A percentile compares a stretch with the other conserved stretches of the same genome.
phyloP scores from a whole-genome alignment of 129 eudicot genomes.

The Tagetes erecta region DNA sequence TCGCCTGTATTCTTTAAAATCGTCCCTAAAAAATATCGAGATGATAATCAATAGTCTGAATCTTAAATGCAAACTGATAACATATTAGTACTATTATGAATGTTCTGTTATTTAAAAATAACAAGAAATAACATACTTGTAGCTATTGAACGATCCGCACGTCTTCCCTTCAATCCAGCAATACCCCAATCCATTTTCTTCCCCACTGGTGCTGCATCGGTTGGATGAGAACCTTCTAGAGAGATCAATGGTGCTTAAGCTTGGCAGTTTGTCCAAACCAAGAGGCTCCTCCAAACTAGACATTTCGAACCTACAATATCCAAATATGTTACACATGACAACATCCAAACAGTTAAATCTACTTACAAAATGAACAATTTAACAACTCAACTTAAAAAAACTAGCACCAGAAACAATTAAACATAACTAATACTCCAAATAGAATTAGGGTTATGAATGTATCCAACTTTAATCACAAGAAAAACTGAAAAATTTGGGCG shows the following conservation, averaged over 20 bases:
- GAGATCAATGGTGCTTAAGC: slow-evolving; percentile 72
- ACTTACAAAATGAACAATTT: not conserved
- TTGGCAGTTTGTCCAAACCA: slow-evolving; percentile 80
- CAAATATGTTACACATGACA: not conserved
- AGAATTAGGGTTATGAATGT: slow-evolving; percentile 1
- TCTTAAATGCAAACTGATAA: not conserved
- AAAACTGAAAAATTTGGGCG: not conserved
- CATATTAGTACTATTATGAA: not conserved
- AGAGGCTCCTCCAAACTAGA: slow-evolving; percentile 94
- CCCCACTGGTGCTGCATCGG: slow-evolving; percentile 77
- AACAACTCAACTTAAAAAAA: not conserved
- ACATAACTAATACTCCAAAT: not conserved
- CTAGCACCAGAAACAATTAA: not conserved
- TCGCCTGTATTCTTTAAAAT: slow-evolving; percentile 50
- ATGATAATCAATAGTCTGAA: not conserved
- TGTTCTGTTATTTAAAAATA: not conserved
- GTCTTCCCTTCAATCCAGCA: slow-evolving; percentile 72
- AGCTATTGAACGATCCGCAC: slow-evolving; percentile 68
- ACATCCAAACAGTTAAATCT: not conserved
- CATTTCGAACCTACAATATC: slow-evolving; percentile 37
- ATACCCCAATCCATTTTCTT: slow-evolving; percentile 65
- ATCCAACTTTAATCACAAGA: not conserved
- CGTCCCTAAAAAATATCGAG: slow-evolving; percentile 52
- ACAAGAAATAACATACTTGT: slow-evolving; percentile 49
- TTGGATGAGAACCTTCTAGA: slow-evolving; percentile 65